These are phyloP conservation scores for Candida andamanensis DNA, from an alignment of 805 yeast genomes.

Conservation along the genomic window DNA sequence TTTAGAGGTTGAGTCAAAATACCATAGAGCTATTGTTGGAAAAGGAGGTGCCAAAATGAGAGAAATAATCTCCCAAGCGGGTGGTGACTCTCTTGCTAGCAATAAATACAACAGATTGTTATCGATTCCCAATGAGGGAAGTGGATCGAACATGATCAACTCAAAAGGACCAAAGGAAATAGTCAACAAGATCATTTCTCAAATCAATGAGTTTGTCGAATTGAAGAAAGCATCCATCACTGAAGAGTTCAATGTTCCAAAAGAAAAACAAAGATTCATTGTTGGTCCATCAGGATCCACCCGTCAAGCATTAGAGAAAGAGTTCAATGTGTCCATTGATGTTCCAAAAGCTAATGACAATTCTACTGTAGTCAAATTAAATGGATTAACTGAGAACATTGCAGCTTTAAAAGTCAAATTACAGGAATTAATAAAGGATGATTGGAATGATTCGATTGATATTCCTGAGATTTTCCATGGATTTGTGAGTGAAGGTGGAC, in stretches of 20 bases:
- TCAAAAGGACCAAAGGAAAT: conserved; percentile 71
- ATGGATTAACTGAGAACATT: conserved; percentile 64
- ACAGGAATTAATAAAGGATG: conserved; percentile 54
- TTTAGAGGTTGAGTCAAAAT: conserved; percentile 65
- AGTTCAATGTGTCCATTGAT: conserved; percentile 55
- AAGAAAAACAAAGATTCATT: conserved; percentile 66
- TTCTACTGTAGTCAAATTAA: conserved; percentile 48
- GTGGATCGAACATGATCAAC: conserved; percentile 53
- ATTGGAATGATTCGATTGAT: conserved; percentile 47
- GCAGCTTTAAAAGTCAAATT: conserved; percentile 61
- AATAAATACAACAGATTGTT: conserved; percentile 50
- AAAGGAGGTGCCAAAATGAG: conserved; percentile 68
- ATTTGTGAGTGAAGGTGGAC: conserved; percentile 64
- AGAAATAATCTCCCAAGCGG: conserved; percentile 73
- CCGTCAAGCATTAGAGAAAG: conserved; percentile 68
- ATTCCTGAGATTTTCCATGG: conserved; percentile 57
- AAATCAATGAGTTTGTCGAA: conserved; percentile 57
- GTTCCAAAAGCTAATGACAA: conserved; percentile 60
- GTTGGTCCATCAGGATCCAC: conserved; percentile 79
- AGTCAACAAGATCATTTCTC: conserved; percentile 62
- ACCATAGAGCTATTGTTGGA: conserved; percentile 74
- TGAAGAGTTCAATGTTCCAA: conserved; percentile 55
- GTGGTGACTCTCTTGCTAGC: conserved; percentile 47
- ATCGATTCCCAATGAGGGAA: conserved; percentile 63
- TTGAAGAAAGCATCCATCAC: conserved; percentile 56